phyloP scores from a whole-genome alignment of 305 asterid genomes.

The Coffea humblotiana region DNA sequence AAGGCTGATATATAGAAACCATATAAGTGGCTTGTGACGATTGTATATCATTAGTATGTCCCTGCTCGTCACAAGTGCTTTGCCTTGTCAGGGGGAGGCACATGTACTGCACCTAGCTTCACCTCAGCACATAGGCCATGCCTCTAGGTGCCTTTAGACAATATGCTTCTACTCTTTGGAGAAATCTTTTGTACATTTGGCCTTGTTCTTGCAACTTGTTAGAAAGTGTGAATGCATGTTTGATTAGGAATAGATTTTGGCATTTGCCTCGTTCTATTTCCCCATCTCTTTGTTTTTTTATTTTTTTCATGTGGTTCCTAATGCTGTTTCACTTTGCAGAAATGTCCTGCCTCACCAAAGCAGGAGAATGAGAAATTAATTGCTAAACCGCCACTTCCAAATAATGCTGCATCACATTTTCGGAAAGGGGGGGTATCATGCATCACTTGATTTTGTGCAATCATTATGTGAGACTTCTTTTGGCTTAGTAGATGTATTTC shows the following conservation, averaged over 20 bases:
- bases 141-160: background rate
- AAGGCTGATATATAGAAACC: background rate
- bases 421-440: constrained; percentile 95
- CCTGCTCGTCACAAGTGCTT: background rate
- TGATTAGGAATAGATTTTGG: background rate
- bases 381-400: constrained; percentile 94
- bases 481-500: constrained; percentile 95
- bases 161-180: constrained; percentile 2
- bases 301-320: constrained; percentile 22
- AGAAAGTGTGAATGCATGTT: background rate
- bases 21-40: too few relatives aligned
- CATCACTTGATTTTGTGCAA: constrained; percentile 93
- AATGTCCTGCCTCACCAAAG: constrained; percentile 73
- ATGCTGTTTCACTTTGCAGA: constrained; percentile 53
- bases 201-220: background rate
- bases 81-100: background rate
- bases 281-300: too few relatives aligned
- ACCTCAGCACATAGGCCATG: background rate
- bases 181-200: background rate
- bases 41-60: too few relatives aligned
- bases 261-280: background rate
- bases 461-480: constrained; percentile 90
- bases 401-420: constrained; percentile 64
- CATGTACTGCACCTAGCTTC: background rate
- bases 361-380: constrained; percentile 57